Conservation (phyloP, 345 rosid genomes). For the Salix brachista region DNA sequence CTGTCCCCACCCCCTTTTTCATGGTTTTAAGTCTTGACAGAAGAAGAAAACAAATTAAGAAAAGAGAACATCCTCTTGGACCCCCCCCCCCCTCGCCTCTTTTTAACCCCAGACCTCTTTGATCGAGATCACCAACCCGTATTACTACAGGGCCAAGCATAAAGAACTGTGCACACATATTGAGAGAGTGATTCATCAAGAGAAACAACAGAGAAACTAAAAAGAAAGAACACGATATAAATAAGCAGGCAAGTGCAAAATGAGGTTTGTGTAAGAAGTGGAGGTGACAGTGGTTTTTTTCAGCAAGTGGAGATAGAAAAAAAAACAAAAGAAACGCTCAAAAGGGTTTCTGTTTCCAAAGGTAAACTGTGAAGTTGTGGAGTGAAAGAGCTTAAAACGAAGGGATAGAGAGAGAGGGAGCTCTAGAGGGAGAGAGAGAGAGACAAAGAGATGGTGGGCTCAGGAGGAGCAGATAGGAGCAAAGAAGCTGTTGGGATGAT, state of each 20-base stretch:
- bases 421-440: conserved; percentile 12
- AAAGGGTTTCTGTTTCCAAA: neutral
- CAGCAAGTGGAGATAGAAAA: neutral
- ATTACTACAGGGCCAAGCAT: conserved; percentile 17
- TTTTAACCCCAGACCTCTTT: neutral
- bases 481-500: conserved; percentile 99
- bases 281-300: neutral
- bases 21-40: neutral
- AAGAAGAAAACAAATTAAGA: neutral
- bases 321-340: neutral
- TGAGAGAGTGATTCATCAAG: conserved; percentile 20
- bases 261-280: neutral
- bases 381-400: neutral
- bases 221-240: neutral
- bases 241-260: conserved; percentile 1
- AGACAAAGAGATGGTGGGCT: conserved; percentile 88
- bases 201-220: conserved; percentile 10
- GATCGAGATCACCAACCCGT: conserved; percentile 17
- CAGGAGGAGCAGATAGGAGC: conserved; percentile 92
- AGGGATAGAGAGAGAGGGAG: neutral
- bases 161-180: conserved; percentile 5
- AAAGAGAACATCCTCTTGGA: neutral
- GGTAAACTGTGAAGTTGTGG: neutral
- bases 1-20: conserved; percentile 7
- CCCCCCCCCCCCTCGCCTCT: neutral